Conservation (phyloP, 495 filamentous ascomycete species). For the Astrocystis sublimbata region DNA sequence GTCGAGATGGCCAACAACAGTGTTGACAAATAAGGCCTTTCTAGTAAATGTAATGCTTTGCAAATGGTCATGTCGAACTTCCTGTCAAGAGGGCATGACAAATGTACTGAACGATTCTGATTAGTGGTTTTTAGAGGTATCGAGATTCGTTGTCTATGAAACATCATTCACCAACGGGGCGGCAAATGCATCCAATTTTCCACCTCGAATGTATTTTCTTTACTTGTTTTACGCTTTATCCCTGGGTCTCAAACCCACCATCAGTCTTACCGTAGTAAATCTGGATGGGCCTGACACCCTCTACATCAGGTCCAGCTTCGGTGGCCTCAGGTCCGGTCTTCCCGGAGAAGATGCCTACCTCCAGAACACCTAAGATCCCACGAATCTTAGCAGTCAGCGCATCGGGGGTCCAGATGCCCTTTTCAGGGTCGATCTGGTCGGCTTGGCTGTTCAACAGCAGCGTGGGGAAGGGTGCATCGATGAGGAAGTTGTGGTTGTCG, state of each 20-base stretch:
- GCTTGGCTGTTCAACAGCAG: conserved; percentile 65
- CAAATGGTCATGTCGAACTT: conserved; percentile 12
- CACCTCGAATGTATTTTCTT: neutral
- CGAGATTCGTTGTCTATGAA: neutral
- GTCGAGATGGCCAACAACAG: conserved; percentile 15
- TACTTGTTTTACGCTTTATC: conserved; percentile 2
- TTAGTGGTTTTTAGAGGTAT: conserved; percentile 1
- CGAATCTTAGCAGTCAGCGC: conserved; percentile 71
- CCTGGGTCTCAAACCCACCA: conserved; percentile 58
- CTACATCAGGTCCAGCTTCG: conserved; percentile 54
- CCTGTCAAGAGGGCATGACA: conserved; percentile 17
- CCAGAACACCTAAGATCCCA: conserved; percentile 80
- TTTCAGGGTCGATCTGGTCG: conserved; percentile 51
- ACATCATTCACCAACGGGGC: conserved; percentile 25
- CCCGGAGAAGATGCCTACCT: conserved; percentile 88
- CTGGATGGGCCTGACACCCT: conserved; percentile 87
- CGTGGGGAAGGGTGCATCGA: conserved; percentile 83
- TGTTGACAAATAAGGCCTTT: conserved; percentile 26
- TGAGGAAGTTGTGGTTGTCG: conserved; percentile 90
- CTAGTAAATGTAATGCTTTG: conserved; percentile 34
- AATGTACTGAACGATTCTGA: neutral
- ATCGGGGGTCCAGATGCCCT: conserved; percentile 76
- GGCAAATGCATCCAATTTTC: neutral
- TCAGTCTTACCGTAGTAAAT: conserved; percentile 94
- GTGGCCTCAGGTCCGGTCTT: conserved; percentile 68